Evolutionary conservation across 169 alveolate species (phyloP), one percentile per base, ranked within the genome.

Genomic region (Eimeria praecox): DNA sequence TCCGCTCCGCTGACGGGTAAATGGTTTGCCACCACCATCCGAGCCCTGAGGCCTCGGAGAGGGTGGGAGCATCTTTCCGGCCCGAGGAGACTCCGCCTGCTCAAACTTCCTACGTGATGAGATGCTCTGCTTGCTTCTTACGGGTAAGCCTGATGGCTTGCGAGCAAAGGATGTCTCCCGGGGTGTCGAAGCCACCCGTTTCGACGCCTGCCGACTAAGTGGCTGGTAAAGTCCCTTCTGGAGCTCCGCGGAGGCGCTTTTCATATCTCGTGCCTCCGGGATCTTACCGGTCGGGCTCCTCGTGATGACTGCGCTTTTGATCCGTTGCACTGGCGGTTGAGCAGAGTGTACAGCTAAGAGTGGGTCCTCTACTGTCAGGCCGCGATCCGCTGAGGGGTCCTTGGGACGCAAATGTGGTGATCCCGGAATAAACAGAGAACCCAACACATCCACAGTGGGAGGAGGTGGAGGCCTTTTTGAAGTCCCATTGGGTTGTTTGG

Each of bases 231-330:
- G 42, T 0, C 75, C 82, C 75, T 49, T 87, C 52, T 27, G 69
- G 49, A 87, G 38, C 38, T 87, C 94, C 66, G 52, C 49, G 14
- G 94, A 62, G 6, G 82, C 83, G n/a, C 83, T 87, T 87, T 64
- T 59, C 20, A 77, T 42, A 59, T 87, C 64, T 6, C 64, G 59
- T 38, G 54, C 83, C 66, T 87, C 75, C 16, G 42, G 20, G 44
- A 3, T 33, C 42, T 24, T 62, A 20, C 46, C 82, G 24, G 66
- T 87, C 40, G 44, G n/a, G 9, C 69, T 42, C n/a, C 94, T 87
- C 44, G 66, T 52, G 52, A 64, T 64, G 27, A 87, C 94, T 42
- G 94, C 94, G 82, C 94, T 87, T 42, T 38, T 87, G 35, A 62
- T 42, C 42, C 94, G 66, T 35, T 87, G 80, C 80, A 87, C 69